Percentiles rank a stretch among this genome's conserved stretches.
phyloP scores from a whole-genome alignment of 1,284 basidiomycete species.

The Apiotrichum siamense region DNA sequence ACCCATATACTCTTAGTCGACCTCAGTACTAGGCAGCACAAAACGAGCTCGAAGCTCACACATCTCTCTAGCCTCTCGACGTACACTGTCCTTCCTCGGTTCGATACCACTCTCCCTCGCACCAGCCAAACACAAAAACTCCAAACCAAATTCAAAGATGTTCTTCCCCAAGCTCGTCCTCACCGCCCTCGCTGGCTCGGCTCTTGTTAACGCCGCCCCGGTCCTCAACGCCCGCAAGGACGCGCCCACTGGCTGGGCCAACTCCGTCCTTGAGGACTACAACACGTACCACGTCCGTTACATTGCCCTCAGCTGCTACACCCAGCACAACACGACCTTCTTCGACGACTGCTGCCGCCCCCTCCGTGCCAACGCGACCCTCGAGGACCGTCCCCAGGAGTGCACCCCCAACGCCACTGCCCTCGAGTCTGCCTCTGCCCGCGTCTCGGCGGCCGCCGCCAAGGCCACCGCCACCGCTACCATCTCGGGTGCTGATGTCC shows the following conservation, averaged over 20 bases:
- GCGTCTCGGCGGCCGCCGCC: constrained; percentile 11
- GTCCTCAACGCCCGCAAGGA: constrained; percentile 49
- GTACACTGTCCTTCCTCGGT: constrained; percentile 16
- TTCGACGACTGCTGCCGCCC: constrained; percentile 64
- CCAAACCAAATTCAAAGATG: constrained; percentile 22
- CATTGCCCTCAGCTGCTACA: constrained; percentile 52
- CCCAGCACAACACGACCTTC: constrained; percentile 56
- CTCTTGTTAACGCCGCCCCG: constrained; percentile 50
- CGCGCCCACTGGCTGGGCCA: constrained; percentile 31
- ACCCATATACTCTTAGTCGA: neutral
- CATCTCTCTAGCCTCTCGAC: constrained; percentile 6
- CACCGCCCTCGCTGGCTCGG: constrained; percentile 53
- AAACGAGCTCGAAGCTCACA: constrained; percentile 16
- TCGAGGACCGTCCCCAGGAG: constrained; percentile 52
- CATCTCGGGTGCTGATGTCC: constrained; percentile 21
- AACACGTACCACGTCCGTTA: constrained; percentile 61
- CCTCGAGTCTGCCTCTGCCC: constrained; percentile 24
- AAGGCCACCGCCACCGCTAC: constrained; percentile 16
- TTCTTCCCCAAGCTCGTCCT: constrained; percentile 48
- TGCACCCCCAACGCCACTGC: constrained; percentile 50
- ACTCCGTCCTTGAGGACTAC: constrained; percentile 54
- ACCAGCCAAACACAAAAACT: constrained; percentile 8
- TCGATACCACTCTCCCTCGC: constrained; percentile 3
- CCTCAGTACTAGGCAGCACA: neutral
- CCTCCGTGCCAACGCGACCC: constrained; percentile 50